These are phyloP conservation scores for Populus alba DNA, from an alignment of 345 rosid species.

Conservation along the genomic window DNA sequence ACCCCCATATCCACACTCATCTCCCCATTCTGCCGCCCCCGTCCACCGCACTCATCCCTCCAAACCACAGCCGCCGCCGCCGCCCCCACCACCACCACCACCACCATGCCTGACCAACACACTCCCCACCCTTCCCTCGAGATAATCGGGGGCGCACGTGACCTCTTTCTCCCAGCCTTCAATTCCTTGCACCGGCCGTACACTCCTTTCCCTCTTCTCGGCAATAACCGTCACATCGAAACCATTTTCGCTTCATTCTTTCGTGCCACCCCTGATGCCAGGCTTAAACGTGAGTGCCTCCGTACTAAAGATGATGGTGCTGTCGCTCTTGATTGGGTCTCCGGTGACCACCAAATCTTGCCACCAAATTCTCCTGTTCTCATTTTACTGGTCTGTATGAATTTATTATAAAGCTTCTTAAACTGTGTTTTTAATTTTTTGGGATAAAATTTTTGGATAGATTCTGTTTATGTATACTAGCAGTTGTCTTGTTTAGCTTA, in stretches of 20 bases:
- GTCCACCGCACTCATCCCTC: slow-evolving; percentile 28
- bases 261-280: slow-evolving; percentile 40
- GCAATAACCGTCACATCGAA: slow-evolving; percentile 57
- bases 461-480: background rate
- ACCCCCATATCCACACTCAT: background rate
- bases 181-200: slow-evolving; percentile 47
- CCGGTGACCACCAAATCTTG: slow-evolving; percentile 47
- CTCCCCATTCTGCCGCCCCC: background rate
- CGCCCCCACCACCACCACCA: slow-evolving; percentile 19
- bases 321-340: slow-evolving; percentile 64
- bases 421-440: too few species aligned
- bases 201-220: slow-evolving; percentile 52
- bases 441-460: background rate
- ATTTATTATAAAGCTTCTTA: too few species aligned
- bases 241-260: slow-evolving; percentile 61
- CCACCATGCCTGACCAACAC: slow-evolving; percentile 27
- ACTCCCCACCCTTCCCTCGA: slow-evolving; percentile 59
- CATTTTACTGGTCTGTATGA: slow-evolving; percentile 58
- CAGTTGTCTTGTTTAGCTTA: background rate
- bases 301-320: slow-evolving; percentile 50
- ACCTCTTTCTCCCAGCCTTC: slow-evolving; percentile 54
- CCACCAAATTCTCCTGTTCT: slow-evolving; percentile 64
- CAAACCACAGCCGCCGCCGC: slow-evolving; percentile 21
- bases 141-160: slow-evolving; percentile 64
- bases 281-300: slow-evolving; percentile 52